Evolutionary conservation across 352 stramenopile species (phyloP), one percentile per base, ranked within the genome.

Genomic region (Phytophthora ohioensis): DNA sequence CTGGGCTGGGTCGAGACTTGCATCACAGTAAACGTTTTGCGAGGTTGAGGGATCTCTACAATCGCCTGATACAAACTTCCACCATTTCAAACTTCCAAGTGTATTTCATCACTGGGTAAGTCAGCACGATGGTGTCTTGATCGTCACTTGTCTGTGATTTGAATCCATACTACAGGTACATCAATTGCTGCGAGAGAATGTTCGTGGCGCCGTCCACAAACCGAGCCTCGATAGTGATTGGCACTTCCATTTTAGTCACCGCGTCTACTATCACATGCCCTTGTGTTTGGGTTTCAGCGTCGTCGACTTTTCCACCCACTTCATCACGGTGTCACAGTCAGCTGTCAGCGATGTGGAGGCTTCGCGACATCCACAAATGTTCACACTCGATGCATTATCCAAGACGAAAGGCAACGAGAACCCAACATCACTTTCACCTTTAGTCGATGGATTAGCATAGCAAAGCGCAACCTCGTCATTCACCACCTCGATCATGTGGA

Each of bases 161-260:
- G 17, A 56, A 55, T 6, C 60, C 60, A 45, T 47, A 31, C 32
- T 67, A 4, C 4, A 45, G 2, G 4, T 48, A 60, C 60, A 60
- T 31, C 30, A 49, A 30, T 1, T 39, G 48, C 17, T 54, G 48
- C 31, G 30, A 27, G 21, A 27, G 21, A 27, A 58, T 53, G 10
- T 67, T 67, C n/a, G 51, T 68, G 13, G 60, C 49, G 13, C 41
- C 34, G 8, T 68, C 51, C 9, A 43, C 51, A 41, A 60, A 56
- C 31, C 51, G 0, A 36, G 60, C 60, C 3, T 68, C 60, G 34
- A 68, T 36, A 1, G 15, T 61, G 13, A 68, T 61, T 51, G 21
- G 21, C 21, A 68, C 42, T 5, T 32, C 36, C 4, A 17, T 32
- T 12, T 49, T 46, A 32, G 49, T 58, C 0, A 45, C 38, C 4